Evolutionary conservation across 495 filamentous ascomycete genomes (phyloP).

Genomic region (Penicillium simplicissimum): DNA sequence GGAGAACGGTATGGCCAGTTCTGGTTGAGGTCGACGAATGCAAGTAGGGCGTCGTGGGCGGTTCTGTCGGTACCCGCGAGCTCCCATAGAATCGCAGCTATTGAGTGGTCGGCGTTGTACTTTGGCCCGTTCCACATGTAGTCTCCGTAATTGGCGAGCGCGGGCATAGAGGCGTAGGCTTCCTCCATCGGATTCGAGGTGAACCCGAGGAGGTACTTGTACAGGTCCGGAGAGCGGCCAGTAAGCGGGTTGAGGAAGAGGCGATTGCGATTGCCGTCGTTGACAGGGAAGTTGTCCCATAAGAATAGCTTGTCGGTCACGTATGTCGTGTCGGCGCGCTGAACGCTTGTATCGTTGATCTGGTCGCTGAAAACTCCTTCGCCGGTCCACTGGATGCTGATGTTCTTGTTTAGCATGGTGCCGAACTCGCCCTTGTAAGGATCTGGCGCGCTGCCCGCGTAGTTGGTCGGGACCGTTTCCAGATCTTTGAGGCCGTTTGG

Average conservation of each 20-base stretch:
- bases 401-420: slow-evolving; percentile 18
- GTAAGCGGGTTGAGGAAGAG: slow-evolving; percentile 21
- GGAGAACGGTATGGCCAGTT: slow-evolving; percentile 20
- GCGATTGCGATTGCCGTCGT: slow-evolving; percentile 17
- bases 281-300: slow-evolving; percentile 24
- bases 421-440: slow-evolving; percentile 23
- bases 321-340: slow-evolving; percentile 13
- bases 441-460: slow-evolving; percentile 14
- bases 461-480: slow-evolving; percentile 20
- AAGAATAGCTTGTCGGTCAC: slow-evolving; percentile 18
- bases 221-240: slow-evolving; percentile 11
- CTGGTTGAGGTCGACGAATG: slow-evolving; percentile 18
- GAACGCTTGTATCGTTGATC: slow-evolving; percentile 18
- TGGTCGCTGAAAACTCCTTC: slow-evolving; percentile 22
- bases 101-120: slow-evolving; percentile 14
- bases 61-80: slow-evolving; percentile 7
- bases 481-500: slow-evolving; percentile 16
- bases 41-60: slow-evolving; percentile 13
- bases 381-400: slow-evolving; percentile 22
- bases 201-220: slow-evolving; percentile 19
- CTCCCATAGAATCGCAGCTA: slow-evolving; percentile 12
- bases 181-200: slow-evolving; percentile 21
- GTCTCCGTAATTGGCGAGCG: slow-evolving; percentile 19
- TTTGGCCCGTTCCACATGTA: slow-evolving; percentile 18
- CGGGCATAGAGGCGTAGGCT: slow-evolving; percentile 17